phyloP scores from a whole-genome alignment of 1,284 basidiomycete genomes.

The Tilletia setariae region DNA sequence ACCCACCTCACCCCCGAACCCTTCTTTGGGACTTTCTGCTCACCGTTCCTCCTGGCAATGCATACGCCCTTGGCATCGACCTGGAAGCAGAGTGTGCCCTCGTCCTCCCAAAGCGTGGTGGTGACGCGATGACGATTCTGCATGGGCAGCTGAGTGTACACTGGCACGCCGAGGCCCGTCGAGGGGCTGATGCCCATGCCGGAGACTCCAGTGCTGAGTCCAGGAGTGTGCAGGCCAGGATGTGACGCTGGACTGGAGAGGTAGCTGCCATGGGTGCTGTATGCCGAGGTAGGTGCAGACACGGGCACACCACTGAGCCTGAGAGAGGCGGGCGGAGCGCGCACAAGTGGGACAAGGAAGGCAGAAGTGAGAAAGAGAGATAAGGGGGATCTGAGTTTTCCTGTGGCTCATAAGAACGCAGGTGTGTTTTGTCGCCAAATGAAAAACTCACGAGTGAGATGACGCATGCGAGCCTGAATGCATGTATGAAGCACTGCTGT shows the following conservation, averaged over 20 bases:
- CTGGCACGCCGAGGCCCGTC: constrained; percentile 37
- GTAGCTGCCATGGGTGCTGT: background rate
- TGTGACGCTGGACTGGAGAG: background rate
- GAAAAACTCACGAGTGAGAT: constrained; percentile 10
- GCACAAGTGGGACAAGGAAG: too few relatives aligned
- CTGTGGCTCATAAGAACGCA: too few relatives aligned
- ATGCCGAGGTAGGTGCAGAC: background rate
- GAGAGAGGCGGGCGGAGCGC: background rate
- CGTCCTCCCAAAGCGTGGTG: constrained; percentile 54
- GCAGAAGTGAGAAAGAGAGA: too few relatives aligned
- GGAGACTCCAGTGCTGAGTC: constrained; percentile 10
- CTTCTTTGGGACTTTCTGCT: too few relatives aligned
- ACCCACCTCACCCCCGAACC: too few relatives aligned
- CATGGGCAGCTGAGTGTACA: constrained; percentile 49
- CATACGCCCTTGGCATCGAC: constrained; percentile 52
- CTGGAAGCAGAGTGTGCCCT: constrained; percentile 54
- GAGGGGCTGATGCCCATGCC: constrained; percentile 15
- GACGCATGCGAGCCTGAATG: background rate
- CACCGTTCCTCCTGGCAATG: constrained; percentile 48
- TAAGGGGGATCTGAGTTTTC: too few relatives aligned
- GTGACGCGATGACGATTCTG: constrained; percentile 51
- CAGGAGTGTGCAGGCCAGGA: constrained; percentile 12
- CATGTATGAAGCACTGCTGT: constrained; percentile 10
- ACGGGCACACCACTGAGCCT: background rate
- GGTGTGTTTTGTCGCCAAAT: too few relatives aligned